These are phyloP conservation scores for Botryotinia narcissicola DNA, from an alignment of 2,329 filamentous ascomycete species.

Conservation along the genomic window DNA sequence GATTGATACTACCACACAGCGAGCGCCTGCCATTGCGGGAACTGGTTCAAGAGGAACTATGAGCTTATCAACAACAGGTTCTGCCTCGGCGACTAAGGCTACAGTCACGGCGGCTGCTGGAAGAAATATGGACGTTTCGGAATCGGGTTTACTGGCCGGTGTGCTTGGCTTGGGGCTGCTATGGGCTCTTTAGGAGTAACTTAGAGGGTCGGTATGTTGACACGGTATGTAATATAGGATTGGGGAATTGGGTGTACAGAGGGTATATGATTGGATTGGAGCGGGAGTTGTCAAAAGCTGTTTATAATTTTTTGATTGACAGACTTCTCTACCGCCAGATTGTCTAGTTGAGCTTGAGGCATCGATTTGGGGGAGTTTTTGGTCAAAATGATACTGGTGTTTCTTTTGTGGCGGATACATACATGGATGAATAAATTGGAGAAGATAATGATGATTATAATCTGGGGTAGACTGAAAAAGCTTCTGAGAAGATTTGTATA, in stretches of 20 bases:
- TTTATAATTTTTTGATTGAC: background rate
- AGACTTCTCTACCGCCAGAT: background rate
- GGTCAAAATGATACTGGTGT: background rate
- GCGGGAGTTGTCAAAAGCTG: background rate
- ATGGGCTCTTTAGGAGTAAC: background rate
- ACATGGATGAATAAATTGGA: background rate
- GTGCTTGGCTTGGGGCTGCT: background rate
- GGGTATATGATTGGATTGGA: background rate
- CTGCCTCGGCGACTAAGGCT: background rate
- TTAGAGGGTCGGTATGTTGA: background rate
- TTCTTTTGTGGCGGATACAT: background rate
- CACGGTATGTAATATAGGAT: background rate
- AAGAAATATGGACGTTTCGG: background rate
- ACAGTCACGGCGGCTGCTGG: background rate
- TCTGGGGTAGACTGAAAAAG: background rate
- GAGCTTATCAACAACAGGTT: background rate
- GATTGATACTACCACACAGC: constrained; percentile 13
- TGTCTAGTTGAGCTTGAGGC: background rate
- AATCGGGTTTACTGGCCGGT: background rate
- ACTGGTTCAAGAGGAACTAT: background rate
- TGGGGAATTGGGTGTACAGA: background rate
- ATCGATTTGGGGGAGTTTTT: background rate
- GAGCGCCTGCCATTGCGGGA: background rate
- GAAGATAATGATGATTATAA: background rate
- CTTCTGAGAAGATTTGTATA: background rate